These are phyloP conservation scores for Aspergillus steynii DNA, from an alignment of 495 filamentous ascomycete species.

Conservation along the genomic window DNA sequence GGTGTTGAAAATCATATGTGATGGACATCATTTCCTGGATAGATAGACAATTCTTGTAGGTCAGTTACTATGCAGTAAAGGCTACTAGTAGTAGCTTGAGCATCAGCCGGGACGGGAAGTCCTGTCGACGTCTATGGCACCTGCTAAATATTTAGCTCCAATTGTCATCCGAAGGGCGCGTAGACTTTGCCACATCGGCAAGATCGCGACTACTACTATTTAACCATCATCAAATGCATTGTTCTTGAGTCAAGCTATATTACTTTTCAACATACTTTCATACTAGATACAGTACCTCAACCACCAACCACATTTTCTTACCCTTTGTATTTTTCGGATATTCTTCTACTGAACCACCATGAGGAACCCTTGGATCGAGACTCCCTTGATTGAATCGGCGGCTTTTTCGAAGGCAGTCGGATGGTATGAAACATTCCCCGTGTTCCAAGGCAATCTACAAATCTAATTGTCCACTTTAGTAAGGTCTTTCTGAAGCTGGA, in stretches of 20 bases:
- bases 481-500: constrained; percentile 89
- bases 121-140: no score
- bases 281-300: background rate
- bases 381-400: constrained; percentile 67
- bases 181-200: background rate
- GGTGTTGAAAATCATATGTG: constrained; percentile 17
- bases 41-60: no score
- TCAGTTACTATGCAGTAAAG: no score
- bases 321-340: background rate
- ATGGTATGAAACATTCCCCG: constrained; percentile 53
- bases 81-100: no score
- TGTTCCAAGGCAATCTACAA: background rate
- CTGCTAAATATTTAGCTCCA: no score
- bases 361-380: constrained; percentile 63
- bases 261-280: no score
- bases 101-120: no score
- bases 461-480: constrained; percentile 36
- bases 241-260: background rate
- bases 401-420: constrained; percentile 67
- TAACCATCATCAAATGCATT: background rate
- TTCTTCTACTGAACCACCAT: constrained; percentile 1
- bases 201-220: background rate
- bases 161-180: constrained; percentile 10
- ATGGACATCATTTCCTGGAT: no score
- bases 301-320: background rate